Conservation (phyloP, 768 basidiomycete species). For the Epithele typhae region DNA sequence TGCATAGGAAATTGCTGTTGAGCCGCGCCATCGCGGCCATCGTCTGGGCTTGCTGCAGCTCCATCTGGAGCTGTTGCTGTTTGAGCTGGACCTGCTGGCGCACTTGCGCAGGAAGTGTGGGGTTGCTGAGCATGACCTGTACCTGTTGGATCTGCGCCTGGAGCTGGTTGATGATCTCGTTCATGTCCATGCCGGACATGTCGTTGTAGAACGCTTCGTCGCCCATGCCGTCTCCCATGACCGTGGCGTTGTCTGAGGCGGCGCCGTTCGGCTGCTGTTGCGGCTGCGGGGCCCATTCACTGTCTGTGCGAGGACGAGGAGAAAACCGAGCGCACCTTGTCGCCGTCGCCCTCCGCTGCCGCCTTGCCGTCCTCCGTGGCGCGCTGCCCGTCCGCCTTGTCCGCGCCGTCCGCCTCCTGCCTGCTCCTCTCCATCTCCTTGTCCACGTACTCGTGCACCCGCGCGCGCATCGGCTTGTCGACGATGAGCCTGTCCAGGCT, state of each 20-base stretch:
- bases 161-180: conserved; percentile 72
- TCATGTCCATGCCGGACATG: conserved; percentile 71
- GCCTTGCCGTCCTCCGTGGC: conserved; percentile 4
- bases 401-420: conserved; percentile 43
- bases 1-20: conserved; percentile 24
- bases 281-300: no score
- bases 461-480: conserved; percentile 77
- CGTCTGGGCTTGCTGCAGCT: conserved; percentile 75
- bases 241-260: no score
- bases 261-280: no score
- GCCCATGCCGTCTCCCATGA: no score
- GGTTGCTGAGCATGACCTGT: conserved; percentile 75
- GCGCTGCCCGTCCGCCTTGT: conserved; percentile 3
- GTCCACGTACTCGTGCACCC: conserved; percentile 80
- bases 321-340: conserved; percentile 3
- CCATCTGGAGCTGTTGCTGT: conserved; percentile 73
- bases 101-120: conserved; percentile 63
- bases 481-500: conserved; percentile 82
- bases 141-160: conserved; percentile 85
- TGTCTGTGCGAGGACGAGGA: no score
- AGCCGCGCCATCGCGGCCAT: conserved; percentile 55
- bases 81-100: conserved; percentile 82
- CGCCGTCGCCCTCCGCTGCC: conserved; percentile 1
- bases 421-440: conserved; percentile 74
- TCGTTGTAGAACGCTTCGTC: conserved; percentile 29